A percentile compares a stretch with the other conserved stretches of the same genome.
These are phyloP conservation scores for Carpinus viminea DNA, from an alignment of 306 rosid genomes.

Conservation along the genomic window DNA sequence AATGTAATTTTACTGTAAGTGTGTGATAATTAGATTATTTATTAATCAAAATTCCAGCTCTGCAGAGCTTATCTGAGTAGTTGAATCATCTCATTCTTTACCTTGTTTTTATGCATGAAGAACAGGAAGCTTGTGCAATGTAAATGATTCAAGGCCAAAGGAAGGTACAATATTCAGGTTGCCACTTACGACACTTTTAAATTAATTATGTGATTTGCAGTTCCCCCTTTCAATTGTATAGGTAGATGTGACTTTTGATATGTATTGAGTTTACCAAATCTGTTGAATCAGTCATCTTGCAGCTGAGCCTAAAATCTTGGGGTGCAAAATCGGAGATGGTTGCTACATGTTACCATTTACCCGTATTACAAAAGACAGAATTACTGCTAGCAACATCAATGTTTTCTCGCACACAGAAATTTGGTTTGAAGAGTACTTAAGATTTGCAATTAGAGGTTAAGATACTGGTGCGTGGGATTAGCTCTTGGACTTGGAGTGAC, in stretches of 20 bases:
- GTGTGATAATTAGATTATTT: constrained; percentile 6
- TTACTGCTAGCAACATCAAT: not conserved
- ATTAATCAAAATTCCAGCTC: not conserved
- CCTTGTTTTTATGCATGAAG: not conserved
- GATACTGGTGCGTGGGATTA: not conserved
- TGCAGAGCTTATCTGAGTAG: not conserved
- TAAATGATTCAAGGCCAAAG: not conserved
- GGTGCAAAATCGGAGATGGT: not conserved
- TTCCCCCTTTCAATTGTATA: not conserved
- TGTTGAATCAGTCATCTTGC: not conserved
- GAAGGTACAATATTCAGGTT: constrained; percentile 2
- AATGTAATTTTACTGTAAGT: constrained; percentile 12
- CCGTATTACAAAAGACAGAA: not conserved
- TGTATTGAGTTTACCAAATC: not conserved
- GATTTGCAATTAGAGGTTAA: not conserved
- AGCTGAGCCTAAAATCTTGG: constrained; percentile 5
- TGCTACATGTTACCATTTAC: not conserved
- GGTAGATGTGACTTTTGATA: not conserved
- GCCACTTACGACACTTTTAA: not conserved
- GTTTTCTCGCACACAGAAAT: not conserved
- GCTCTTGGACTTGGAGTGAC: not conserved
- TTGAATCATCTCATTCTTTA: not conserved
- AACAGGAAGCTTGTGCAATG: constrained; percentile 6
- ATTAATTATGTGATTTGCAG: not conserved
- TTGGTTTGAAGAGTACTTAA: not conserved